Evolutionary conservation across 768 basidiomycete genomes (phyloP), one percentile per base, ranked within the genome.

Genomic region (Boletellus ananas): DNA sequence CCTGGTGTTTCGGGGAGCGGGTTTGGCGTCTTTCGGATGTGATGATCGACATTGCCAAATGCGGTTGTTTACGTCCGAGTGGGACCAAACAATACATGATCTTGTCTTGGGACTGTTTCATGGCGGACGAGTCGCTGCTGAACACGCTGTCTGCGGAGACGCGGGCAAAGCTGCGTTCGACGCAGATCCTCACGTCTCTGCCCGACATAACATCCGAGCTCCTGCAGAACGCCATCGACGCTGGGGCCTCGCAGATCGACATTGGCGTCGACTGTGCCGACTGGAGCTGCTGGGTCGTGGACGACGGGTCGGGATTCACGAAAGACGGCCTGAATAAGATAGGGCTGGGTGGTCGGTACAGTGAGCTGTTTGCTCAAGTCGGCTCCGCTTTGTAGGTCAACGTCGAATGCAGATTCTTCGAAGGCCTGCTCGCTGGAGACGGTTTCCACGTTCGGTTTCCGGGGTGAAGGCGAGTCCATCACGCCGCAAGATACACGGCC

Each of bases 11-110:
- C 76, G 49, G 75, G 69, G 37, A 80, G 74, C 57, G 86, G 82
- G n/a, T 94, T 88, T 70, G 93, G 93, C 6, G 89, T 90, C 34
- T 94, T 92, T 71, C 82, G 92, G 55, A 94, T 94, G 92, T 94
- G 76, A 69, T 41, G 61, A 61, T 64, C 54, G 62, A 50, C 57
- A 44, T 55, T 57, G 34, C 64, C 42, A 49, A 53, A 66, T 59
- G 34, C 43, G 50, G 56, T 62, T 68, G 54, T 68, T 65, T 65
- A 37, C 45, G 57, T 54, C 50, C 13, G 42, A 55, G 3, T 55
- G 40, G 43, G 11, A 35, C 64, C 61, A 68, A 68, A 66, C 46
- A 66, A 57, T 38, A 17, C 38, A 35, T 21, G 37, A 44, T 36
- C 14, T 17, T n/a, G 23, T 25, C 23, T 6, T 6, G 23, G 29